A percentile compares a stretch with the other conserved stretches of the same genome.
Evolutionary conservation across 345 rosid species (phyloP).

Genomic region (Hibiscus trionum): DNA sequence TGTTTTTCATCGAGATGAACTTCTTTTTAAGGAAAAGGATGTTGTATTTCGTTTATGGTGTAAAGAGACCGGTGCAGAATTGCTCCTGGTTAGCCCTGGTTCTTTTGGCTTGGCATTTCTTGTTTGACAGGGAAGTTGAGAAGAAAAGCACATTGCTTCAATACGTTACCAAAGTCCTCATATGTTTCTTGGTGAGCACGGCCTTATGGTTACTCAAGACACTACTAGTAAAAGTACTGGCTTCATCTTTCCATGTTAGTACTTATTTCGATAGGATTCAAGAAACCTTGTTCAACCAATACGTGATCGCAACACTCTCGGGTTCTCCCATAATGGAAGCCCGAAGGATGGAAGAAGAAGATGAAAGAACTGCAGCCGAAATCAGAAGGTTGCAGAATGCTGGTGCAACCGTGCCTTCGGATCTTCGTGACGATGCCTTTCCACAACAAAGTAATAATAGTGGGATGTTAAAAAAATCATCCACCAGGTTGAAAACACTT

Average conservation of each 20-base stretch:
- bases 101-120: conserved; percentile 55
- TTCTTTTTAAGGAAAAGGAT: conserved; percentile 63
- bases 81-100: conserved; percentile 78
- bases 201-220: conserved; percentile 78
- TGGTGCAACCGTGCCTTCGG: conserved; percentile 53
- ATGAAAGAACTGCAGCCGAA: conserved; percentile 40
- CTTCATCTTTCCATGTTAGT: conserved; percentile 86
- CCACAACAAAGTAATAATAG: conserved; percentile 22
- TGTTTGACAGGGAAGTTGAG: conserved; percentile 58
- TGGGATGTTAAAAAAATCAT: conserved; percentile 18
- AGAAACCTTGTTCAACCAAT: conserved; percentile 73
- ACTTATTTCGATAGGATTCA: conserved; percentile 91
- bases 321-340: conserved; percentile 71
- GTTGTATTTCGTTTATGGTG: conserved; percentile 78
- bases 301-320: conserved; percentile 65
- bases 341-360: conserved; percentile 40
- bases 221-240: conserved; percentile 53
- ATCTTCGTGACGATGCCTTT: conserved; percentile 42
- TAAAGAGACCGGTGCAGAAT: conserved; percentile 72
- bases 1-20: conserved; percentile 72
- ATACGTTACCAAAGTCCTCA: conserved; percentile 51
- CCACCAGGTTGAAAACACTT: conserved; percentile 22
- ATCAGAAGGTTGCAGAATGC: conserved; percentile 46
- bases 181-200: conserved; percentile 58
- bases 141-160: conserved; percentile 33